Evolutionary conservation across 495 filamentous ascomycete genomes (phyloP).

Genomic region (Alectoria sarmentosa): DNA sequence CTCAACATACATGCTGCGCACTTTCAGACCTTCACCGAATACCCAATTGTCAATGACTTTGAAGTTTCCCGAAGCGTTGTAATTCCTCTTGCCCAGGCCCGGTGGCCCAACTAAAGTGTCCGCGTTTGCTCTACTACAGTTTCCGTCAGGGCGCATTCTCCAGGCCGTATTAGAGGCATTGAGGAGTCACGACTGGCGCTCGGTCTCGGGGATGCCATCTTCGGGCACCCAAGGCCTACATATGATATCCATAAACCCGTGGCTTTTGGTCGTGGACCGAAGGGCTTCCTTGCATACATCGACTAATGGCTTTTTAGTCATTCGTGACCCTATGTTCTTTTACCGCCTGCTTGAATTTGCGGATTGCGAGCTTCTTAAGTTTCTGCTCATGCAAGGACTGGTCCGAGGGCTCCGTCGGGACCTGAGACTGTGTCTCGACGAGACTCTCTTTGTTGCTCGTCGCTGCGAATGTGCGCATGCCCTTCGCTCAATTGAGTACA

Average conservation of each 20-base stretch:
- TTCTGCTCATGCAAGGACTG: background rate
- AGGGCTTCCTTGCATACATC: constrained; percentile 28
- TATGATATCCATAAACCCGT: constrained; percentile 28
- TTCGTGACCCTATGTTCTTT: constrained; percentile 9
- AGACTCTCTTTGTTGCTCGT: background rate
- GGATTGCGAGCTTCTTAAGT: constrained; percentile 3
- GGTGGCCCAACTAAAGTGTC: constrained; percentile 27
- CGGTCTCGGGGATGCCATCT: background rate
- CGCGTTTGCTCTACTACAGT: constrained; percentile 23
- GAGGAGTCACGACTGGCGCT: constrained; percentile 25
- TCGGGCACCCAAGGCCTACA: constrained; percentile 31
- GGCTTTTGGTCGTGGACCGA: constrained; percentile 18
- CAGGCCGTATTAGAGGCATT: constrained; percentile 18
- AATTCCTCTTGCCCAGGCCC: constrained; percentile 14
- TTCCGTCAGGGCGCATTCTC: constrained; percentile 14
- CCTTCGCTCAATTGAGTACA: constrained; percentile 26
- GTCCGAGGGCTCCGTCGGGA: background rate
- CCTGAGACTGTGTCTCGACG: background rate
- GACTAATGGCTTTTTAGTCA: constrained; percentile 20
- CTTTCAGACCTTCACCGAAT: constrained; percentile 15
- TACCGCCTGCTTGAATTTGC: background rate
- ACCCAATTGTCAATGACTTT: constrained; percentile 15
- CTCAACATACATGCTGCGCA: constrained; percentile 9
- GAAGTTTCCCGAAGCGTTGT: constrained; percentile 20
- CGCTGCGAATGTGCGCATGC: constrained; percentile 14